Base-by-base conservation (phyloP, 208 protist species). In the Porcisia hertigi region DNA sequence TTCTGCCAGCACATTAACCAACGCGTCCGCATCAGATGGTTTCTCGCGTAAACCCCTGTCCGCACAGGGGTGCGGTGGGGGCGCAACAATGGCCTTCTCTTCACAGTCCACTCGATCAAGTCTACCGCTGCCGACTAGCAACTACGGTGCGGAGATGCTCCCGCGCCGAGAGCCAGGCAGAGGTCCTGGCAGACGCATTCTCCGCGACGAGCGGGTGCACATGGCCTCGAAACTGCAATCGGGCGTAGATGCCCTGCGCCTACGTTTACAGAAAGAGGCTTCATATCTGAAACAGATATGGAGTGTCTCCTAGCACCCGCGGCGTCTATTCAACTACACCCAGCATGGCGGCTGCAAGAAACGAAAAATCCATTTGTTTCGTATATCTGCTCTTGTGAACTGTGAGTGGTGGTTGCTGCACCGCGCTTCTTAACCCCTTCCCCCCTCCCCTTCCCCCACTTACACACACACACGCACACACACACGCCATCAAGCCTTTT, bases 131-230 rank as follows among this genome's bases (percentile, higher is more conserved):
- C 52, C 20, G 2, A 45, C 34, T 8, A 34, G 59, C 34, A 39
- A 59, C 7, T 20, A 9, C 53, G 7, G 34, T 14, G 16, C 47
- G 5, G 30, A 36, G 20, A 11, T 71, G 16, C 30, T 36, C 30
- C 1, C 3, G 47, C 1, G 20, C 7, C 45, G 14, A 25, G 4
- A 43, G 7, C 18, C 34, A 58, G 43, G 30, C 30, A 14, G 30
- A 16, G 25, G 49, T 41, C 67, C 77, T n/a, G 73, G 73, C 2
- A 59, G 54, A 57, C 93, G 87, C 72, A 91, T 93, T 57, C 64
- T 96, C 25, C 87, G 79, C 0, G 87, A 92, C 30, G 92, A 93
- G 77, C 83, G 86, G 3, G 85, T 87, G 3, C 86, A 85, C n/a
- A 76, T 94, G 52, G 85, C 89, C 60, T 57, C 74, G 18, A 84